Base-by-base conservation (phyloP, 1,139 yeast species). In the Candida tropicalis region DNA sequence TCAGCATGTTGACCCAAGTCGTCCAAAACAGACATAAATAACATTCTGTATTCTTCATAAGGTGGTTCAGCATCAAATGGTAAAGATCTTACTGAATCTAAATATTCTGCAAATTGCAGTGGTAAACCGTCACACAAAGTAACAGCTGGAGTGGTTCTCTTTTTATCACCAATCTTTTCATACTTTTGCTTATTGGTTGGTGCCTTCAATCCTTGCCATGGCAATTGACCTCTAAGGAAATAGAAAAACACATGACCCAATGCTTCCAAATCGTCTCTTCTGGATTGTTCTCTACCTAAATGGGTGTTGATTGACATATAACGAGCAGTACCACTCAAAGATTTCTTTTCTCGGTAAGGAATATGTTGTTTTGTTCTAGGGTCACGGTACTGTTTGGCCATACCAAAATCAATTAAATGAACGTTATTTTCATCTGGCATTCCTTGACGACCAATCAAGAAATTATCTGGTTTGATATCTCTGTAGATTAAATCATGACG, bases 151-250 rank as follows among this genome's bases (percentile, higher is more conserved):
- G 97, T 87, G 9, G 93, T 79, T 65, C 90, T 88, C 68, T 91
- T 91, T 66, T 91, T 91, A 59, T 88, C 93, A 48, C 97, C 98
- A 66, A 93, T 93, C 64, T 90, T 91, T 66, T 93, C 98, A 65
- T 93, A 93, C 66, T 93, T 93, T 61, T 87, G 90, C 68, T 93
- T 93, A 70, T 93, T 93, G 32, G 96, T 90, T 52, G 96, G 96
- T n/a, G 98, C 99, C 68, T 91, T 91, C 53, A 93, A 77, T 23
- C 99, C 98, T 70, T 93, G 99, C 99, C 99, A 93, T 40, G 99
- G 99, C 59, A 93, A 79, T 51, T 88, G 90, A 39, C 99, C 99
- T 55, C 95, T 79, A 56, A 93, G 69, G 61, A 93, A 93, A 68
- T 93, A 93, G 68, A 93, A 85, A 62, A 93, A 88, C 2, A 93